phyloP scores from a whole-genome alignment of 129 eudicot species.

The Centella asiatica region DNA sequence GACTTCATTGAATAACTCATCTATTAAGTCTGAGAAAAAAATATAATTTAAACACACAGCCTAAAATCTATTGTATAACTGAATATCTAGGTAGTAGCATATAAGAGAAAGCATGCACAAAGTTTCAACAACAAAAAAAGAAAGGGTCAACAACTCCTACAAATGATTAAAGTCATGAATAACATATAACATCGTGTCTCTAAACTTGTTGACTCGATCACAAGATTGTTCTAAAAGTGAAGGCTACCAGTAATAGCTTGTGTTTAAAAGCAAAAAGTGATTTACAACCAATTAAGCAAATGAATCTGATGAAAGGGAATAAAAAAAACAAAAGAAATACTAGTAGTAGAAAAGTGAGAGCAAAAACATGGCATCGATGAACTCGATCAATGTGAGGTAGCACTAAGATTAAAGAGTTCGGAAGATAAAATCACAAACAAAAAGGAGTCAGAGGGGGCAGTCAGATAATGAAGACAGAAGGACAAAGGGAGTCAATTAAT shows the following conservation, averaged over 20 bases:
- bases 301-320: not conserved
- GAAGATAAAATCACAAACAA: not conserved
- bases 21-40: too few species aligned
- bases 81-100: too few species aligned
- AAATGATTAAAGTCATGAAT: too few species aligned
- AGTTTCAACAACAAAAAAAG: too few species aligned
- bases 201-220: too few species aligned
- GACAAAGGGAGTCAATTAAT: conserved; percentile 19
- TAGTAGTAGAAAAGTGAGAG: not conserved
- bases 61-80: too few species aligned
- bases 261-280: not conserved
- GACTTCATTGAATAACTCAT: too few species aligned
- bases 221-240: conserved; percentile 1
- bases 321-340: not conserved
- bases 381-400: not conserved
- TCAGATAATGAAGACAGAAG: not conserved
- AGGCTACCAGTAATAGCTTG: not conserved
- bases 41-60: too few species aligned
- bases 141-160: too few species aligned
- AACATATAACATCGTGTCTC: too few species aligned
- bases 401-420: not conserved
- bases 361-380: not conserved
- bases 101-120: too few species aligned
- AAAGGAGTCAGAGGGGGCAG: not conserved
- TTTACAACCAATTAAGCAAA: not conserved